These are phyloP conservation scores for Botryotinia convoluta DNA, from an alignment of 2,329 filamentous ascomycete species.

Conservation along the genomic window DNA sequence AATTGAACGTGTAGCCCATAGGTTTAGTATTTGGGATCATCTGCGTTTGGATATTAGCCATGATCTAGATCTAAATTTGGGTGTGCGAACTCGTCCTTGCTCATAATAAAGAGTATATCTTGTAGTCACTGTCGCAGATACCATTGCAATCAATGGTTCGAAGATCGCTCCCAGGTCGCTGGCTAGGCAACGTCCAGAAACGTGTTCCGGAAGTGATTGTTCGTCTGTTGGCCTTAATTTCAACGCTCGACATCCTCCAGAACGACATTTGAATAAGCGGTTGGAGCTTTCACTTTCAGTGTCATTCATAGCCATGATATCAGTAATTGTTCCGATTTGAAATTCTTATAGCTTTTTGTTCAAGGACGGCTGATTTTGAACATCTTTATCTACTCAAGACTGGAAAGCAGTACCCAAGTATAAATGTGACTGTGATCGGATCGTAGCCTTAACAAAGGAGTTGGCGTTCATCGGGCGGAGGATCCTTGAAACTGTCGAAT, in stretches of 20 bases:
- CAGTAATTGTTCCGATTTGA: not conserved
- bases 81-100: constrained; percentile 22
- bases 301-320: not conserved
- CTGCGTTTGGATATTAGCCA: not conserved
- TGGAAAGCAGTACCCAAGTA: not conserved
- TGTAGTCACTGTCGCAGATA: constrained; percentile 30
- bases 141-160: constrained; percentile 28
- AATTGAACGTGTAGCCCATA: constrained; percentile 19
- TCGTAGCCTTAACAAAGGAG: not conserved
- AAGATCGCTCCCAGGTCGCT: constrained; percentile 27
- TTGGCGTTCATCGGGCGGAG: constrained; percentile 6
- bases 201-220: not conserved
- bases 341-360: not conserved
- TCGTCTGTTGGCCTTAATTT: not conserved
- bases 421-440: not conserved
- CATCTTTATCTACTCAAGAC: not conserved
- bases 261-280: not conserved
- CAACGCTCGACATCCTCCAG: not conserved
- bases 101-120: constrained; percentile 35
- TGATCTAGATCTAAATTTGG: not conserved
- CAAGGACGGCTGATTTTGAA: not conserved
- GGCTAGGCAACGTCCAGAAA: constrained; percentile 18
- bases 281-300: not conserved
- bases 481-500: not conserved
- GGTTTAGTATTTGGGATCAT: not conserved